Percentiles rank a stretch among this genome's conserved stretches.
phyloP scores from a whole-genome alignment of 2,329 filamentous ascomycete genomes.

The Reticulascus tulasneorum region DNA sequence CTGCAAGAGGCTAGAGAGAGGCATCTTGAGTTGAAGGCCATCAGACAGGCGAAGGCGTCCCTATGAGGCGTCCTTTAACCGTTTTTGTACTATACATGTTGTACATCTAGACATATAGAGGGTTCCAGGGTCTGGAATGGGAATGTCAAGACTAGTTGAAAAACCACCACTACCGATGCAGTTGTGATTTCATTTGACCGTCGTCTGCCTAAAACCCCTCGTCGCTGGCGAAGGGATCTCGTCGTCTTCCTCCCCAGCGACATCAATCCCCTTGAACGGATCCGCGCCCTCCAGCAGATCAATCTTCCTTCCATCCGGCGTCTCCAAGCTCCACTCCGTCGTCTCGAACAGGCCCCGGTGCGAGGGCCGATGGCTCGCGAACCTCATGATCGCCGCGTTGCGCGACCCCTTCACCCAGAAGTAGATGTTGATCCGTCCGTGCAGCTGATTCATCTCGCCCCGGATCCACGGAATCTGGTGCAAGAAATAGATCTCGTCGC shows the following conservation, averaged over 20 bases:
- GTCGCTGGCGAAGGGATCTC: slow-evolving; percentile 29
- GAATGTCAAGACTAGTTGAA: too few relatives aligned
- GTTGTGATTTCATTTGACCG: slow-evolving; percentile 25
- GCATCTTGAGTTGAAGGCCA: slow-evolving; percentile 49
- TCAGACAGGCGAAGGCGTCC: slow-evolving; percentile 21
- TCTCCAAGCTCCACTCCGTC: slow-evolving; percentile 81
- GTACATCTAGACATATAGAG: slow-evolving; percentile 23
- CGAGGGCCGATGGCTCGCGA: slow-evolving; percentile 67
- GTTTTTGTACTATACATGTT: slow-evolving; percentile 34
- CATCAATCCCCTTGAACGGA: slow-evolving; percentile 58
- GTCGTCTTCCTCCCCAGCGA: slow-evolving; percentile 34
- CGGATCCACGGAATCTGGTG: slow-evolving; percentile 78
- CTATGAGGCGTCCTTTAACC: slow-evolving; percentile 7
- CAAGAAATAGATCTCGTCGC: slow-evolving; percentile 82
- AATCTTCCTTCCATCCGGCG: slow-evolving; percentile 55
- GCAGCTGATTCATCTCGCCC: slow-evolving; percentile 88
- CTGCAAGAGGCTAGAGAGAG: slow-evolving; percentile 44
- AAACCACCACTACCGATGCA: too few relatives aligned
- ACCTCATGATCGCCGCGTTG: slow-evolving; percentile 69
- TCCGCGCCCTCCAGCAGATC: slow-evolving; percentile 71
- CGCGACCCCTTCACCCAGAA: slow-evolving; percentile 83
- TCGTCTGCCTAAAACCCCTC: slow-evolving; percentile 50
- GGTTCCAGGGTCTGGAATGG: too few relatives aligned
- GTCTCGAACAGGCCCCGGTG: slow-evolving; percentile 72
- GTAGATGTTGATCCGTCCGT: slow-evolving; percentile 80